A percentile compares a stretch with the other conserved stretches of the same genome.
Evolutionary conservation across 306 rosid species (phyloP).

Genomic region (cucumber (Cucumis sativus)): DNA sequence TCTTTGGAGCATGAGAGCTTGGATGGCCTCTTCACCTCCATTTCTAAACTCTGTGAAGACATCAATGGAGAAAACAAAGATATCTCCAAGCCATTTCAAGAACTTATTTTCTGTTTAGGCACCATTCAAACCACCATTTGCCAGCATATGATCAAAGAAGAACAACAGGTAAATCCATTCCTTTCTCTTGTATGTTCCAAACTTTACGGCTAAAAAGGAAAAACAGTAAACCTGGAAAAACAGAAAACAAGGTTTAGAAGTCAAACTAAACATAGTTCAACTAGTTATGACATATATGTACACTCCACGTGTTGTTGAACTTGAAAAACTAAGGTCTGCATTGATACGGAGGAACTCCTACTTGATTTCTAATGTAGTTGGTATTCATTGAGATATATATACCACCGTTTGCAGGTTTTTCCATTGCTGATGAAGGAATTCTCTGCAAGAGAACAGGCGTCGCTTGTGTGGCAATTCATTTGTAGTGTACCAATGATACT

Average conservation of each 20-base stretch:
- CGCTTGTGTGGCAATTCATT: constrained; percentile 80
- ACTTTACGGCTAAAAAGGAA: too few species aligned
- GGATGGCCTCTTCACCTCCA: constrained; percentile 41
- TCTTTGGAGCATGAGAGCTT: constrained; percentile 60
- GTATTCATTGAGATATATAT: neutral
- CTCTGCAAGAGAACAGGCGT: constrained; percentile 56
- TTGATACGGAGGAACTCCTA: neutral
- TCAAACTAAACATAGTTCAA: too few species aligned
- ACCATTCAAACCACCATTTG: constrained; percentile 39
- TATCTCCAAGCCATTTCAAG: constrained; percentile 45
- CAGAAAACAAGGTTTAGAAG: too few species aligned
- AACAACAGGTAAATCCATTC: constrained; percentile 49
- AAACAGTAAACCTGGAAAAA: too few species aligned
- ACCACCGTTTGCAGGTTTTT: constrained; percentile 45
- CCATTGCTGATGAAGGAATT: constrained; percentile 61
- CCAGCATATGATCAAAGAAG: constrained; percentile 89
- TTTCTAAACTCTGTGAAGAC: constrained; percentile 42
- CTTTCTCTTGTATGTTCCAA: neutral
- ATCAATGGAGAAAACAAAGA: constrained; percentile 26
- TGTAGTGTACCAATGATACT: constrained; percentile 72
- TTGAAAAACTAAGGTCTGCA: neutral
- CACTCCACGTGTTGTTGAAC: too few species aligned
- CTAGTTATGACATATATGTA: too few species aligned
- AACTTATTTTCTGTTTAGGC: constrained; percentile 56
- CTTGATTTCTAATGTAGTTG: neutral